Base-by-base conservation (phyloP, 805 yeast genomes). In the Cyberlindnera galapagoensis region DNA sequence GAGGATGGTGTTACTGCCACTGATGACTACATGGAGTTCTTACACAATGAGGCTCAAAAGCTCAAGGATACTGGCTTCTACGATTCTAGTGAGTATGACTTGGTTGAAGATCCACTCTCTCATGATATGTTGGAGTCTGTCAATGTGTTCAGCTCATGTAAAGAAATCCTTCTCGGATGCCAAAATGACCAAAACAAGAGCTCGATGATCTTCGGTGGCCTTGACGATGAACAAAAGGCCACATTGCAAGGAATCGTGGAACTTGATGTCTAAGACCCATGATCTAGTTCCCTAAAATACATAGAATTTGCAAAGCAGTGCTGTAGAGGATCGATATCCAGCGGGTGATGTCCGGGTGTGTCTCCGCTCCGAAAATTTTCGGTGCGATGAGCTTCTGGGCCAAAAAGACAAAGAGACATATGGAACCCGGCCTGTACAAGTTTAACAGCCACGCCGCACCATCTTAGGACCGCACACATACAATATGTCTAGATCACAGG, bases 91-190 rank as follows among this genome's bases (percentile, higher is more conserved):
- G 80, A 74, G 31, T 92, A 81, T 30, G 92, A 82, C 7, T 67
- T 83, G 27, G 76, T 78, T 28, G 97, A 88, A 50, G 95, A 82
- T 51, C 76, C 95, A 8, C 64, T 82, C 51, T 72, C 82, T 17
- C 80, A 78, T 43, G 80, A 90, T 1, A 79, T 94, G 4, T 67
- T 92, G 29, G 97, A 90, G 51, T 62, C 66, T 25, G 59, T 87
- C 30, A 82, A 90, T 51, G 78, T 82, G 4, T 86, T 77, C 56
- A 65, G 66, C 11, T 71, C 74, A 3, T 76, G 87, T 56, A 74
- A 77, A 35, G 68, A 71, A 13, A 67, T 72, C 13, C 57, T 84
- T 12, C 38, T 62, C 4, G 49, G 53, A 2, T 51, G 82, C 14
- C 78, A 75, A 45, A 51, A 56, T 7, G 76, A 77, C 40, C 54